Evolutionary conservation across 2,329 filamentous ascomycete genomes (phyloP), one percentile per base, ranked within the genome.

Genomic region (Teratosphaeria pseudoeucalypti): DNA sequence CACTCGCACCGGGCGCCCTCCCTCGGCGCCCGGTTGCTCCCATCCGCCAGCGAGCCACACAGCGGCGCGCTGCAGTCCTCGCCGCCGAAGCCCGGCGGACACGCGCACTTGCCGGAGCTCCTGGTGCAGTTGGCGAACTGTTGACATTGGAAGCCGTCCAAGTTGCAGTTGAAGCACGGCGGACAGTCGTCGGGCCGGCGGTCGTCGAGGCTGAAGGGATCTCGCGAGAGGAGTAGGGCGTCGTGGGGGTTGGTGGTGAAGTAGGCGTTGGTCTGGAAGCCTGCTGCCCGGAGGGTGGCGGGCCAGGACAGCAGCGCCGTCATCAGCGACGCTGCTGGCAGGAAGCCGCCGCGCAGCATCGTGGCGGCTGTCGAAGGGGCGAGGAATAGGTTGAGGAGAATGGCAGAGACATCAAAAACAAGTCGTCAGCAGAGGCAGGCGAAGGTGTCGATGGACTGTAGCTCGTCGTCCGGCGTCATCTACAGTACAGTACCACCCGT

Each of bases 151-250:
- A 96, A 95, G 63, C 89, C 90, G 32, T 94, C 92, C 16, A 99
- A 83, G 60, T 96, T 88, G 78, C 94, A 99, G 82, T 99, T 97
- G 82, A 99, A 99, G 79, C 94, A 94, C 70, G 89, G 89, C 57
- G 89, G 89, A 71, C 90, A 94, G 68, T 87, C 84, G 63, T 83
- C 82, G 6, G 90, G 88, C 56, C 89, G 83, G 68, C 88, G 85
- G 65, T 84, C 87, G 75, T 89, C 83, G 54, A 92, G 76, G 43
- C 86, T 82, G 70, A 91, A 68, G 14, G 67, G 63, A 54, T 65
- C 59, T 23, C 57, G 63, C 16, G 62, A 55, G 10, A 71, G 64
- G 5, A 69, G 64, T 5, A 69, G 63, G 12, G 64, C 66, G 61
- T 68, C 66, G 64, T 23, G 23, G 23, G 2, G 23, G 23, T 64